Conservation (phyloP, 352 stramenopile species). For the Globisporangium parvum region DNA sequence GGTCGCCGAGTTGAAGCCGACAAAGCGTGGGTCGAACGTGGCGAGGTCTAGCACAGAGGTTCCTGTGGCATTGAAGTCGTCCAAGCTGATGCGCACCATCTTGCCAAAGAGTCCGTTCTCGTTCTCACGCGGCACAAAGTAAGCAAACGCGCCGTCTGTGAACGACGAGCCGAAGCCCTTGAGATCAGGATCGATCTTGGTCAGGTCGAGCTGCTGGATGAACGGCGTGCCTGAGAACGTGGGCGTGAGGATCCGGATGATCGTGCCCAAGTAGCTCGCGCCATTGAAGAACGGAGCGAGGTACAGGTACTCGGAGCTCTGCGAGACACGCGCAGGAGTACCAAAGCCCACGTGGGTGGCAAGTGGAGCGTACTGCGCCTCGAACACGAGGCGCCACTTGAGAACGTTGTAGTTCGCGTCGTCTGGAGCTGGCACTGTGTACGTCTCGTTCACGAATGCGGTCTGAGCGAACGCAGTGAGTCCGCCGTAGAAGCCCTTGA, state of each 20-base stretch:
- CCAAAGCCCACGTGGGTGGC: constrained; percentile 32
- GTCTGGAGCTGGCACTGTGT: constrained; percentile 34
- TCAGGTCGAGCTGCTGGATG: constrained; percentile 53
- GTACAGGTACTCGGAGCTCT: constrained; percentile 63
- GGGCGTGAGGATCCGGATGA: constrained; percentile 31
- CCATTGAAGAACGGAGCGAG: constrained; percentile 66
- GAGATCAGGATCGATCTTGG: constrained; percentile 29
- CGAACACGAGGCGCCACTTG: constrained; percentile 41
- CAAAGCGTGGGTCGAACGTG: constrained; percentile 40
- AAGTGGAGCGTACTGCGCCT: constrained; percentile 39
- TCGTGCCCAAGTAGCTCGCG: constrained; percentile 31
- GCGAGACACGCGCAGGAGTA: constrained; percentile 22
- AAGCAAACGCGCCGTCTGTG: constrained; percentile 47
- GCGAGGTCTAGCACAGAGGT: constrained; percentile 47
- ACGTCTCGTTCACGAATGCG: constrained; percentile 61
- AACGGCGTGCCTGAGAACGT: constrained; percentile 47
- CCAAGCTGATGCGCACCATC: constrained; percentile 46
- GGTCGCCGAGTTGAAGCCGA: constrained; percentile 59
- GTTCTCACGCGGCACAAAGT: constrained; percentile 63
- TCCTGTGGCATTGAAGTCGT: constrained; percentile 32
- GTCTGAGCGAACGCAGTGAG: constrained; percentile 55
- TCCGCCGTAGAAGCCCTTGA: constrained; percentile 51
- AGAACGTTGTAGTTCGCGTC: constrained; percentile 39
- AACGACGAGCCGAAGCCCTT: constrained; percentile 56
- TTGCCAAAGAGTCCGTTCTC: constrained; percentile 52